phyloP scores from a whole-genome alignment of 179 eudicot species.

The Heliamphora pulchella region DNA sequence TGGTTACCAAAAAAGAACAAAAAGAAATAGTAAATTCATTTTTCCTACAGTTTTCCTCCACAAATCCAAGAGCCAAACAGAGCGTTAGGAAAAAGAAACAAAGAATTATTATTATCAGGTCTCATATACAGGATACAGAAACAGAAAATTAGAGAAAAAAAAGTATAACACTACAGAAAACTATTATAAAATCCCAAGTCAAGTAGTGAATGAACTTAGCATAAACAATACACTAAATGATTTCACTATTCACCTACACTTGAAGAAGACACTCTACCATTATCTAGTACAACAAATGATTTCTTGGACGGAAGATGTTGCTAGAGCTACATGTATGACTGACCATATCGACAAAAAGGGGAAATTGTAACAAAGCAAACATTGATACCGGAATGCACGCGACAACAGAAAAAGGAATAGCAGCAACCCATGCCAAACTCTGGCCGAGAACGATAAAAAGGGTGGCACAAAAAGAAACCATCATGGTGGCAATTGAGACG shows the following conservation, averaged over 20 bases:
- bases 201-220: not conserved
- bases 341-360: constrained; percentile 21
- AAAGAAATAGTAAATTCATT: no score
- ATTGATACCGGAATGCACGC: constrained; percentile 21
- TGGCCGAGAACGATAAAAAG: constrained; percentile 13
- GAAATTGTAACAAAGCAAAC: constrained; percentile 27
- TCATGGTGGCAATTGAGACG: constrained; percentile 24
- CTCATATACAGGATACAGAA: not conserved
- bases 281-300: constrained; percentile 16
- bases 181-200: not conserved
- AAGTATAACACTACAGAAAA: not conserved
- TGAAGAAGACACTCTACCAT: not conserved
- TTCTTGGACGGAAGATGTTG: constrained; percentile 19
- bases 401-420: constrained; percentile 13
- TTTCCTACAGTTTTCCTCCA: no score
- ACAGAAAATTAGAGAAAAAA: not conserved
- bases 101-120: no score
- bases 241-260: not conserved
- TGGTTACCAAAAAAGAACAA: no score
- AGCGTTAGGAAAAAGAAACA: not conserved
- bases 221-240: no score
- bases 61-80: not conserved
- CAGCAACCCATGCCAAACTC: constrained; percentile 9
- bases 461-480: constrained; percentile 19
- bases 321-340: constrained; percentile 17